These are phyloP conservation scores for Kalmusia sp. DNA, from an alignment of 2,329 filamentous ascomycete species.

Conservation along the genomic window DNA sequence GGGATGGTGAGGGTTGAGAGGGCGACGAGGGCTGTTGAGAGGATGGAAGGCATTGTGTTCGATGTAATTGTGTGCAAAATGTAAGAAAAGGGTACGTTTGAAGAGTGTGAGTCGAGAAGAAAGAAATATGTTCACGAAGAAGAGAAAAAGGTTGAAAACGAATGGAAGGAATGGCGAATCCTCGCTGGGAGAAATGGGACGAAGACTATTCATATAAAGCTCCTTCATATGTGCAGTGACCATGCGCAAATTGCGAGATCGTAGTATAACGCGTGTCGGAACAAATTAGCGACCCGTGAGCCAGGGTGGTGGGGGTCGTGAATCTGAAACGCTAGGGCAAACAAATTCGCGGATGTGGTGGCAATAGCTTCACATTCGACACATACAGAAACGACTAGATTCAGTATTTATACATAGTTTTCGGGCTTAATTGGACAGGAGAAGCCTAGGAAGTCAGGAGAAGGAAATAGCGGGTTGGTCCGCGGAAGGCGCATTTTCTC, in stretches of 20 bases:
- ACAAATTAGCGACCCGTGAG: not conserved
- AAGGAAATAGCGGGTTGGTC: too few species aligned
- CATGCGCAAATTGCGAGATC: not conserved
- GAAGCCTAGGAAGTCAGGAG: too few species aligned
- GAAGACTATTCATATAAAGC: not conserved
- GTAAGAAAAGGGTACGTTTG: not conserved
- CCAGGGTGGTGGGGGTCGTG: not conserved
- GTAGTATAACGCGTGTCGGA: not conserved
- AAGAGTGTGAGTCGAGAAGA: not conserved
- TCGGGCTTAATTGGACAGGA: too few species aligned
- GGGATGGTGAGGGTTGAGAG: conserved; percentile 16
- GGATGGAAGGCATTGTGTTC: conserved; percentile 1
- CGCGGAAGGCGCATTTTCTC: too few species aligned
- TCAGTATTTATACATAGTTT: too few species aligned
- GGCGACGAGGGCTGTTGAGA: conserved; percentile 19
- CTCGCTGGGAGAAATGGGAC: not conserved
- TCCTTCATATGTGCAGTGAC: not conserved
- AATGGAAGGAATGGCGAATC: too few species aligned
- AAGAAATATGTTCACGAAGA: too few species aligned
- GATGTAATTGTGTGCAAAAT: too few species aligned
- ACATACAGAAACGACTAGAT: too few species aligned
- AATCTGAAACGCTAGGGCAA: not conserved
- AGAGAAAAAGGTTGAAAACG: too few species aligned
- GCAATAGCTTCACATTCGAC: too few species aligned
- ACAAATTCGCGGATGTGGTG: not conserved